These are phyloP conservation scores for Cardamine chenopodiifolia DNA, from an alignment of 345 rosid genomes.

Conservation along the genomic window DNA sequence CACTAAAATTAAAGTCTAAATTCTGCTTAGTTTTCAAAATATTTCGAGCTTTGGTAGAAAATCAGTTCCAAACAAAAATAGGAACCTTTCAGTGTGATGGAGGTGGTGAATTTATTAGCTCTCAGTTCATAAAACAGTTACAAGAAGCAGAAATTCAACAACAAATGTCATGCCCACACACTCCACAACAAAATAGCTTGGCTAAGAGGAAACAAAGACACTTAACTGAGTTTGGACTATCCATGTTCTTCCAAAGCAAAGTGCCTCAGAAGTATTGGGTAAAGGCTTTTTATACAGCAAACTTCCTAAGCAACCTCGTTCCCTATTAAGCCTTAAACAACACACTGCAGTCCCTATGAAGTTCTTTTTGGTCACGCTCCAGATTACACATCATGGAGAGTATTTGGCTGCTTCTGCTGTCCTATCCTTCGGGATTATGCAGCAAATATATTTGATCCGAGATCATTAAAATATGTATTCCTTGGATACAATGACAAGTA, in stretches of 20 bases:
- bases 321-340: too few relatives aligned
- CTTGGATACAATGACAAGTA: neutral
- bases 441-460: neutral
- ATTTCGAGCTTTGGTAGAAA: neutral
- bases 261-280: neutral
- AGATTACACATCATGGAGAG: rapidly evolving
- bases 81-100: neutral
- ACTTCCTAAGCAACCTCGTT: neutral
- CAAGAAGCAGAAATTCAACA: neutral
- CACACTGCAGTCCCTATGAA: too few relatives aligned
- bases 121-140: rapidly evolving
- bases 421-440: too few relatives aligned
- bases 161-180: neutral
- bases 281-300: neutral
- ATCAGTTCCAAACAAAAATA: neutral
- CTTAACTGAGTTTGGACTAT: rapidly evolving
- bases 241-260: neutral
- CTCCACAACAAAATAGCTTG: neutral
- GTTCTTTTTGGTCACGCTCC: too few relatives aligned
- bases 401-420: neutral
- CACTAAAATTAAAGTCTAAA: neutral
- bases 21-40: neutral
- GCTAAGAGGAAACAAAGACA: neutral
- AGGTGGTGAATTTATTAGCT: neutral
- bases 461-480: neutral